Conservation (phyloP, 2,329 filamentous ascomycete genomes). For the Colletotrichum falcatum region DNA sequence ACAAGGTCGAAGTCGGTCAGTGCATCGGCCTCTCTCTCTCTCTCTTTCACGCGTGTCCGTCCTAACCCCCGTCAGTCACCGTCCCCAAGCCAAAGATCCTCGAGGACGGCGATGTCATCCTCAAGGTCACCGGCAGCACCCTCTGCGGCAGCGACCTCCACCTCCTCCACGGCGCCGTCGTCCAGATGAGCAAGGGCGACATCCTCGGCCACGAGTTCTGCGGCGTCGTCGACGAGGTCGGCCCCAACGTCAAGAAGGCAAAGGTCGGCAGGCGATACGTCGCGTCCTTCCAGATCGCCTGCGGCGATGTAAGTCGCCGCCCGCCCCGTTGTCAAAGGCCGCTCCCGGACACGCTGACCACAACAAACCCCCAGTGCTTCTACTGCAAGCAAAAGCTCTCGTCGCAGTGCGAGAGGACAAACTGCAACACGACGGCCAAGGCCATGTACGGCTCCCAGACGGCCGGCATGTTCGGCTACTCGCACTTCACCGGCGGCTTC, state of each 20-base stretch:
- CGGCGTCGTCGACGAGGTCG: conserved; percentile 67
- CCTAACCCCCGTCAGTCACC: conserved; percentile 59
- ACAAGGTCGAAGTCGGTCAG: conserved; percentile 75
- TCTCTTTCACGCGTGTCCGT: too few relatives aligned
- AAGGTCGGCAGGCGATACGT: conserved; percentile 78
- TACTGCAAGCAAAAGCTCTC: conserved; percentile 84
- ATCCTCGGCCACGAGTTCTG: conserved; percentile 75
- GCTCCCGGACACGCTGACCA: too few relatives aligned
- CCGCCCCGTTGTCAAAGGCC: too few relatives aligned
- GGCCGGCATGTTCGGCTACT: conserved; percentile 79
- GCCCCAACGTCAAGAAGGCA: conserved; percentile 64
- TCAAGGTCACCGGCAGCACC: conserved; percentile 77
- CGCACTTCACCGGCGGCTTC: conserved; percentile 86
- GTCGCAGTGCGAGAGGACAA: conserved; percentile 84
- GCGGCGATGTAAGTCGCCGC: conserved; percentile 58
- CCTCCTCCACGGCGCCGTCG: conserved; percentile 65
- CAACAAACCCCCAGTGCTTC: conserved; percentile 72
- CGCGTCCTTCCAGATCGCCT: conserved; percentile 87
- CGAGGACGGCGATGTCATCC: conserved; percentile 81
- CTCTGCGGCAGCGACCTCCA: conserved; percentile 71
- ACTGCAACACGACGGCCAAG: conserved; percentile 76
- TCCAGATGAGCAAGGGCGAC: conserved; percentile 72
- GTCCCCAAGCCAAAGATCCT: conserved; percentile 78
- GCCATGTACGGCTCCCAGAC: conserved; percentile 85
- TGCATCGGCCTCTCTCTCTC: not conserved